These are phyloP conservation scores for Diaporthe citri DNA, from an alignment of 2,329 filamentous ascomycete species.

Conservation along the genomic window DNA sequence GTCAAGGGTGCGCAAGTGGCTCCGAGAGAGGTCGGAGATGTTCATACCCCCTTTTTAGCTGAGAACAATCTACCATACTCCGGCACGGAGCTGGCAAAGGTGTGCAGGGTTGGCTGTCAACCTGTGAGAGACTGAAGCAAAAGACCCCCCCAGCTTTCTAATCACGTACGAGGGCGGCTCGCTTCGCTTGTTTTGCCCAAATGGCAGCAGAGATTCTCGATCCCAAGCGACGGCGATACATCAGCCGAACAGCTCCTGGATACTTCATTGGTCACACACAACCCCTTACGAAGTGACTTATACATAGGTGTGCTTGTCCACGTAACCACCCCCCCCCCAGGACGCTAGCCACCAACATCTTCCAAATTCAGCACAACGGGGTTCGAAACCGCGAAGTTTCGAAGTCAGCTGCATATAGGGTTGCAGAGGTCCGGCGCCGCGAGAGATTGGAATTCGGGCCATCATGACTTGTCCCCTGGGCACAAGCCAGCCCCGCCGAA, in stretches of 20 bases:
- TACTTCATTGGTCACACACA: neutral
- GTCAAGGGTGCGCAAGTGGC: neutral
- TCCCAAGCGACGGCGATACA: neutral
- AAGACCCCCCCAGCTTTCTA: neutral
- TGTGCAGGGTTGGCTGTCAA: neutral
- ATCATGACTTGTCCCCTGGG: slow-evolving; percentile 9
- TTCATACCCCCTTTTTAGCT: neutral
- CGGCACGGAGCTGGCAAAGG: neutral
- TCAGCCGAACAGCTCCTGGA: neutral
- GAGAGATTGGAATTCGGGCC: slow-evolving; percentile 5
- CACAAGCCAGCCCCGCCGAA: neutral
- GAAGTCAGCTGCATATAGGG: neutral
- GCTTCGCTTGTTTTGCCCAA: neutral
- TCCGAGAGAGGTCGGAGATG: neutral
- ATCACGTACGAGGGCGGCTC: neutral
- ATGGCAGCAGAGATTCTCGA: neutral
- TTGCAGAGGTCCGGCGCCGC: neutral
- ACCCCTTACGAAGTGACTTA: neutral
- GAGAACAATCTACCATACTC: neutral
- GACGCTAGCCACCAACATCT: neutral
- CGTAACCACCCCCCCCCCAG: neutral
- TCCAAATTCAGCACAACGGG: neutral
- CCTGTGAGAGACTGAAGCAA: neutral
- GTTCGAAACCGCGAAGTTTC: neutral
- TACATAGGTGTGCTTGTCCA: neutral